These are phyloP conservation scores for Exidia glandulosa DNA, from an alignment of 768 basidiomycete species.

Conservation along the genomic window DNA sequence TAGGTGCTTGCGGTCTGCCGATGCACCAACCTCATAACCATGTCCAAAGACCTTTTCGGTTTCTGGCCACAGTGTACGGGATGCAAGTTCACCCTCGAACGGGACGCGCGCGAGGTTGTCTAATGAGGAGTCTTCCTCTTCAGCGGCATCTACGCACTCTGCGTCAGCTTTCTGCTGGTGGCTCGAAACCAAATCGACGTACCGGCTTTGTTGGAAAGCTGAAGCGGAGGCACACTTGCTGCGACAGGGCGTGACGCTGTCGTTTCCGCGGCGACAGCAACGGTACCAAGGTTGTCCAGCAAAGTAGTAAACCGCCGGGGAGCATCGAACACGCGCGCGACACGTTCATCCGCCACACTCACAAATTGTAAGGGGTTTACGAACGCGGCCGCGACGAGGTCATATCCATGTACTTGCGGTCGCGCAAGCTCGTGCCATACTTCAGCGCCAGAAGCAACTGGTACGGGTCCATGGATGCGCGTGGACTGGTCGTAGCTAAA, in stretches of 20 bases:
- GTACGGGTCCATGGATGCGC: constrained; percentile 77
- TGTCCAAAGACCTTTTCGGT: constrained; percentile 95
- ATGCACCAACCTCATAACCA: constrained; percentile 72
- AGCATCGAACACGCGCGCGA: constrained; percentile 86
- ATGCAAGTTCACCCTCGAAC: constrained; percentile 83
- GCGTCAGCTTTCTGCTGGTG: neutral
- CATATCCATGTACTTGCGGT: constrained; percentile 96
- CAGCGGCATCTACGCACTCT: neutral
- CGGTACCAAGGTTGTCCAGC: constrained; percentile 38
- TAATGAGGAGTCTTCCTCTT: neutral
- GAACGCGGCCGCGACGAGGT: constrained; percentile 71
- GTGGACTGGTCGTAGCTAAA: constrained; percentile 82
- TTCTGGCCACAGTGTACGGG: constrained; percentile 91
- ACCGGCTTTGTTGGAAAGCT: constrained; percentile 91
- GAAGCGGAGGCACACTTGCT: constrained; percentile 87
- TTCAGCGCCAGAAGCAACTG: constrained; percentile 22
- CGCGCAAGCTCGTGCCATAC: constrained; percentile 83
- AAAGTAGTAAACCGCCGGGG: constrained; percentile 67
- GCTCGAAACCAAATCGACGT: constrained; percentile 7
- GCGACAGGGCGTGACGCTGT: constrained; percentile 58
- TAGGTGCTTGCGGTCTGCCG: neutral
- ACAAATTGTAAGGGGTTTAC: constrained; percentile 68
- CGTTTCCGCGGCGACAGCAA: no score
- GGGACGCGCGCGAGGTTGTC: constrained; percentile 32
- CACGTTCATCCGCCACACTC: constrained; percentile 94